Conservation (phyloP, 1,139 yeast genomes). For the Protomyces inouyei region DNA sequence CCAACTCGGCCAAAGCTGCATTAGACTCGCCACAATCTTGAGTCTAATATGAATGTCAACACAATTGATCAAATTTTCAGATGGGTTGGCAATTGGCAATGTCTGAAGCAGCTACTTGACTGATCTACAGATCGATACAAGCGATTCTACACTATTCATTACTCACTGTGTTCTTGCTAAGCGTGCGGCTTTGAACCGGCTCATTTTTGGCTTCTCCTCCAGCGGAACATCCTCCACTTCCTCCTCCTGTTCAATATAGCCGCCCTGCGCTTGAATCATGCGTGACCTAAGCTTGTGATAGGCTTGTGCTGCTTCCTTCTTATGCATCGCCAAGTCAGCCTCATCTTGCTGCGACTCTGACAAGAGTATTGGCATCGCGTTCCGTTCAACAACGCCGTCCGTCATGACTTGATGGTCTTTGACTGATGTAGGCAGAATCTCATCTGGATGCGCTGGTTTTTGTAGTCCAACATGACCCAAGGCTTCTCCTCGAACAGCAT, state of each 20-base stretch:
- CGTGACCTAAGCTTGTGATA: slow-evolving; percentile 21
- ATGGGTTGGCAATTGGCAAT: neutral
- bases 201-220: slow-evolving; percentile 16
- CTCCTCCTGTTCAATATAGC: slow-evolving; percentile 15
- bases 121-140: neutral
- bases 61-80: too few species aligned
- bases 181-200: slow-evolving; percentile 25
- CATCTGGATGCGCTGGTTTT: neutral
- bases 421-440: neutral
- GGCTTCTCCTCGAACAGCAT: slow-evolving; percentile 6
- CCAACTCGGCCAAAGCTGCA: slow-evolving; percentile 1
- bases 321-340: slow-evolving; percentile 3
- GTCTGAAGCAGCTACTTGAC: neutral
- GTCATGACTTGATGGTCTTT: neutral
- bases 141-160: neutral
- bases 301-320: slow-evolving; percentile 21
- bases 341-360: slow-evolving; percentile 11
- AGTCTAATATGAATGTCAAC: too few species aligned
- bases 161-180: neutral
- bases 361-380: neutral
- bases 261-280: slow-evolving; percentile 13
- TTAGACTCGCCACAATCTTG: neutral
- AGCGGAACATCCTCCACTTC: slow-evolving; percentile 13
- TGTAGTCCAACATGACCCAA: neutral
- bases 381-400: slow-evolving; percentile 12